Conservation (phyloP, 192 early-diverging fungal genomes). For the Spizellomyces sp. region DNA sequence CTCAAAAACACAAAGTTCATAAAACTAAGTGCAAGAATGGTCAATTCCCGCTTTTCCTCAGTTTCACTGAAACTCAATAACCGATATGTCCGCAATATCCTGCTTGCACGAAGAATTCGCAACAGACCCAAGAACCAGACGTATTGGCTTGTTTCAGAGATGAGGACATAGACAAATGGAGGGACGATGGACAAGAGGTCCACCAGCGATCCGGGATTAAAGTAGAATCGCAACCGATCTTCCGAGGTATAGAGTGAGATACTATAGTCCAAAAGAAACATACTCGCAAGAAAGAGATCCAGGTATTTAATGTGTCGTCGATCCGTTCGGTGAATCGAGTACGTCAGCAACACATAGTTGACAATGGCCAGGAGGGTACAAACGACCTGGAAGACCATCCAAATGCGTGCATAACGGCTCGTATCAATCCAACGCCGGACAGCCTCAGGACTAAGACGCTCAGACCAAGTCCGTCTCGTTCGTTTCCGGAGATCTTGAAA, state of each 20-base stretch:
- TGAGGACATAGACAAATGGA: slow-evolving; percentile 55
- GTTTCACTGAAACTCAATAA: slow-evolving; percentile 53
- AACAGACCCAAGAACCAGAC: slow-evolving; percentile 59
- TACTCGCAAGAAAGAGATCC: slow-evolving; percentile 45
- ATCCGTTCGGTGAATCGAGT: slow-evolving; percentile 38
- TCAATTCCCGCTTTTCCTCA: slow-evolving; percentile 54
- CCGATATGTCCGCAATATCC: slow-evolving; percentile 56
- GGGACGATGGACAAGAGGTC: slow-evolving; percentile 58
- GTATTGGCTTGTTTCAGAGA: slow-evolving; percentile 45
- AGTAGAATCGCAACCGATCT: slow-evolving; percentile 54
- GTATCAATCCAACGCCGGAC: slow-evolving; percentile 47
- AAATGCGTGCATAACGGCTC: slow-evolving; percentile 41
- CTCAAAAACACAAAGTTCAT: slow-evolving; percentile 58
- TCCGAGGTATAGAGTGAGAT: slow-evolving; percentile 58
- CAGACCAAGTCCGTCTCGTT: slow-evolving; percentile 48
- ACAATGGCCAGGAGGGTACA: slow-evolving; percentile 50
- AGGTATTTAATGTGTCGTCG: slow-evolving; percentile 47
- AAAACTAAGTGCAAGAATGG: slow-evolving; percentile 50
- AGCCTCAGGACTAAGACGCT: slow-evolving; percentile 47
- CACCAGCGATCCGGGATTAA: slow-evolving; percentile 46
- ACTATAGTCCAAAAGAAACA: slow-evolving; percentile 52
- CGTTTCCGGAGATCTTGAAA: slow-evolving; percentile 33
- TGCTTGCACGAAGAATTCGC: slow-evolving; percentile 52
- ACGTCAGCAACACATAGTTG: slow-evolving; percentile 58
- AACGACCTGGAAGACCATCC: slow-evolving; percentile 59